Evolutionary conservation across 371 early-diverging fungal genomes (phyloP), one percentile per base, ranked within the genome.

Genomic region (Lichtheimia corymbifera): DNA sequence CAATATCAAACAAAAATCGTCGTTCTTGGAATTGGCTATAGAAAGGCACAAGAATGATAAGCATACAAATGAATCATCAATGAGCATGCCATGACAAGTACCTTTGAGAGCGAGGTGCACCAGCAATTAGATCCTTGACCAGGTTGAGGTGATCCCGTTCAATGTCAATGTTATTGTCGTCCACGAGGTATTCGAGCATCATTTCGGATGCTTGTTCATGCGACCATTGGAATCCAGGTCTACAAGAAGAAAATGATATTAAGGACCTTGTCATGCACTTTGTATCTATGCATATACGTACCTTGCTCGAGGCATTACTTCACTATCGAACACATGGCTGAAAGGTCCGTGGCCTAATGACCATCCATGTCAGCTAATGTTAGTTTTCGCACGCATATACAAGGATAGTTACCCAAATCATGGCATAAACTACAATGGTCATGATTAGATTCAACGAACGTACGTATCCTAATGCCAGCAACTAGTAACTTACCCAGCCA

Each of bases 291-390:
- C 45, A 18, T 4, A 25, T 0, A 56, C 71, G 28, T 65, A 80
- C 83, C 70, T 63, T 5, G 85, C 85, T 5, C 68, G 64, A 20
- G 89, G 91, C 67, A 98, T 91, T 65, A 97, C 91, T 55, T 77
- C 83, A 62, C 83, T 86, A 66, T 98, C 98, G 80, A 97, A 98
- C 13, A 96, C 77, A 73, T 98, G 98, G 63, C 93, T 92, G 73
- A 91, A 97, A 1, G 97, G 97, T 2, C 97, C 97, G 74, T 97
- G 93, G 2, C 92, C 92, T 83, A 59, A 25, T 20, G 22, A 22
- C 22, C 12, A 24, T 9, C 28, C 50, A n/a, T 35, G 30, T 41
- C 20, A 22, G 25, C 35, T 12, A 60, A 41, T 40, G 11, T 17
- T 47, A 47, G 41, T n/a, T 53, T 42, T 28, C 49, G 7, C 14